These are phyloP conservation scores for Fusarium austroafricanum DNA, from an alignment of 2,329 filamentous ascomycete genomes.

Conservation along the genomic window DNA sequence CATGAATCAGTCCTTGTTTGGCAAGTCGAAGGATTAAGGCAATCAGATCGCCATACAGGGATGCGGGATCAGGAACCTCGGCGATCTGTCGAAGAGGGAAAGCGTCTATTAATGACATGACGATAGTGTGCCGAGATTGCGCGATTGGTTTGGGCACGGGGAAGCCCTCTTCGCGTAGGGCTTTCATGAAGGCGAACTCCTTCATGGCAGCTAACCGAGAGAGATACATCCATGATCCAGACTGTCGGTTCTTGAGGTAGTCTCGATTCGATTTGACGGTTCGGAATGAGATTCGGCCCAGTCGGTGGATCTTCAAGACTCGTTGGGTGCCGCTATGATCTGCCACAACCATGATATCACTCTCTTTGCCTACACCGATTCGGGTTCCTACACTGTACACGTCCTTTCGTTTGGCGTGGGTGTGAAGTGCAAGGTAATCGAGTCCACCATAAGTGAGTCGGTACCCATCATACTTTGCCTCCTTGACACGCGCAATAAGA, in stretches of 20 bases:
- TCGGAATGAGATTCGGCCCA: constrained; percentile 96
- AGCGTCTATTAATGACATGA: constrained; percentile 94
- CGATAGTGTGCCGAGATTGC: constrained; percentile 93
- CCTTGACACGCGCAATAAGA: constrained; percentile 91
- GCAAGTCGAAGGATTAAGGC: constrained; percentile 86
- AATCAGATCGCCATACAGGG: constrained; percentile 93
- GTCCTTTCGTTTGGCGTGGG: constrained; percentile 80
- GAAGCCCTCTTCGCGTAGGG: constrained; percentile 84
- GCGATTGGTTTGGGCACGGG: constrained; percentile 88
- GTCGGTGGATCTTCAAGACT: constrained; percentile 94
- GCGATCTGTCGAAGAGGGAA: constrained; percentile 92
- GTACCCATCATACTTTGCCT: constrained; percentile 97
- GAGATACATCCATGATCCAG: constrained; percentile 98
- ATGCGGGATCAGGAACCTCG: constrained; percentile 82
- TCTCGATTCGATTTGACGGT: constrained; percentile 96
- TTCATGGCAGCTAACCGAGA: constrained; percentile 92
- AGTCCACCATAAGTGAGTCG: constrained; percentile 95
- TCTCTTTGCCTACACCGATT: constrained; percentile 97
- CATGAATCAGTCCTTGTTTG: constrained; percentile 90
- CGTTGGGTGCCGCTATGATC: constrained; percentile 79
- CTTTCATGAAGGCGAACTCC: constrained; percentile 94
- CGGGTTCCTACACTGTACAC: constrained; percentile 95
- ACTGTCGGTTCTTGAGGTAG: constrained; percentile 84
- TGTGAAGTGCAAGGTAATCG: constrained; percentile 96
- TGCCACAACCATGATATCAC: constrained; percentile 94